Conservation (phyloP, 2,329 filamentous ascomycete genomes). For the Fusarium ambrosium region DNA sequence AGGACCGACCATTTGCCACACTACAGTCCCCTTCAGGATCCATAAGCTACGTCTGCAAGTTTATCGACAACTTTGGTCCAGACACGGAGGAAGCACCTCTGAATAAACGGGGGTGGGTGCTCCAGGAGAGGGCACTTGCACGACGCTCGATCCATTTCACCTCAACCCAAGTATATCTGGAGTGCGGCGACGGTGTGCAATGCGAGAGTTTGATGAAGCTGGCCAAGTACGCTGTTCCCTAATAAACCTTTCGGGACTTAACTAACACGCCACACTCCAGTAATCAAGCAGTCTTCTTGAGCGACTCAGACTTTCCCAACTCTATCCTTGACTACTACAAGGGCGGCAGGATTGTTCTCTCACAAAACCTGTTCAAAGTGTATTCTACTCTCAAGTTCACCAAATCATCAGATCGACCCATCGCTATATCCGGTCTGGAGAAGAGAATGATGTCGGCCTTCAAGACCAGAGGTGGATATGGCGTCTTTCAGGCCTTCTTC, state of each 20-base stretch:
- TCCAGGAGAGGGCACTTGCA: slow-evolving; percentile 14
- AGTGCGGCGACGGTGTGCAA: background rate
- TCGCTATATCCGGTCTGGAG: slow-evolving; percentile 45
- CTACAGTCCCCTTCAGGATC: background rate
- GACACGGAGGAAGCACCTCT: slow-evolving; percentile 51
- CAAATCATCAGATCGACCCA: background rate
- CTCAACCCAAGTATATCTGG: slow-evolving; percentile 4
- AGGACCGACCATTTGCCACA: background rate
- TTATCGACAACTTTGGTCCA: slow-evolving; percentile 52
- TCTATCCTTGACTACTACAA: background rate
- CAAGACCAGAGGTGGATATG: slow-evolving; percentile 44
- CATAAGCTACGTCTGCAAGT: slow-evolving; percentile 45
- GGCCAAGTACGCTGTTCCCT: background rate
- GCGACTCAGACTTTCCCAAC: slow-evolving; percentile 7
- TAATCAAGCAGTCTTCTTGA: background rate
- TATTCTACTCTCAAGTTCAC: background rate
- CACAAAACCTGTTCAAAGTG: background rate
- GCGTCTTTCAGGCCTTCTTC: slow-evolving; percentile 47
- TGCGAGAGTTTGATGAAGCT: slow-evolving; percentile 7
- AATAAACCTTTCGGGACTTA: no score
- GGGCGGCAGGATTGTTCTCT: background rate
- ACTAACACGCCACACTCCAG: background rate
- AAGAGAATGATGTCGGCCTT: slow-evolving; percentile 44
- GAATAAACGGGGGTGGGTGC: slow-evolving; percentile 38
- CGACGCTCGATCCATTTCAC: slow-evolving; percentile 14